A percentile compares a stretch with the other conserved stretches of the same genome.
Evolutionary conservation across 495 filamentous ascomycete genomes (phyloP).

Genomic region (Penicilliopsis zonata): DNA sequence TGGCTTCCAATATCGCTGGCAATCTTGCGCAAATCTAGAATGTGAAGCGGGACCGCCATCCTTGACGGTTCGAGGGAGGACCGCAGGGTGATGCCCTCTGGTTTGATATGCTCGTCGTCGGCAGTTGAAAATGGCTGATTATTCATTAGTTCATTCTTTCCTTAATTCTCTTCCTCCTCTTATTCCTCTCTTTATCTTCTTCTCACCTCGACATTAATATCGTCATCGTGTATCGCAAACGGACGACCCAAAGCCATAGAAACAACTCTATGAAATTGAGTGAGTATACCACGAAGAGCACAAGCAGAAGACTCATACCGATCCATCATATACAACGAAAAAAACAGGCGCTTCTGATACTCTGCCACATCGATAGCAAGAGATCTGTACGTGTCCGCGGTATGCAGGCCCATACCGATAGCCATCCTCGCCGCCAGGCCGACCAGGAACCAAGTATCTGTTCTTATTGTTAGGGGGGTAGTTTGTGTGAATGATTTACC

Average conservation of each 20-base stretch:
- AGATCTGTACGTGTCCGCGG: conserved; percentile 10
- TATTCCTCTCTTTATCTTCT: too few species aligned
- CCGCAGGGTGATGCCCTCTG: conserved; percentile 8
- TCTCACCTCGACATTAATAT: conserved; percentile 22
- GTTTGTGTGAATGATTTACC: neutral
- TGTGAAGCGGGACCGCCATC: conserved; percentile 27
- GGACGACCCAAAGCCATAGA: conserved; percentile 26
- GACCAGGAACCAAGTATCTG: conserved; percentile 23
- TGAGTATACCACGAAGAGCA: neutral
- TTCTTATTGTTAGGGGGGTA: neutral
- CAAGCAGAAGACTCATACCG: conserved; percentile 13
- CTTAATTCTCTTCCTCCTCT: neutral
- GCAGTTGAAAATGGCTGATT: conserved; percentile 18
- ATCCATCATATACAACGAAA: conserved; percentile 34
- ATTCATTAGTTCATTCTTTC: neutral
- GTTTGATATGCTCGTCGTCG: conserved; percentile 22
- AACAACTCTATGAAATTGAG: conserved; percentile 15
- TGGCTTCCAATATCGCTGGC: conserved; percentile 21
- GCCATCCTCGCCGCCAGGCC: conserved; percentile 22
- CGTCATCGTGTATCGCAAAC: conserved; percentile 27
- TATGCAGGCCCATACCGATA: conserved; percentile 21
- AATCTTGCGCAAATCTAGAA: conserved; percentile 20
- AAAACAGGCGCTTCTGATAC: conserved; percentile 25
- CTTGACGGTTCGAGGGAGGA: conserved; percentile 15
- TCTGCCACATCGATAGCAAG: conserved; percentile 15